Evolutionary conservation across 75 land plant genomes (phyloP).

Genomic region (Pinus taeda): DNA sequence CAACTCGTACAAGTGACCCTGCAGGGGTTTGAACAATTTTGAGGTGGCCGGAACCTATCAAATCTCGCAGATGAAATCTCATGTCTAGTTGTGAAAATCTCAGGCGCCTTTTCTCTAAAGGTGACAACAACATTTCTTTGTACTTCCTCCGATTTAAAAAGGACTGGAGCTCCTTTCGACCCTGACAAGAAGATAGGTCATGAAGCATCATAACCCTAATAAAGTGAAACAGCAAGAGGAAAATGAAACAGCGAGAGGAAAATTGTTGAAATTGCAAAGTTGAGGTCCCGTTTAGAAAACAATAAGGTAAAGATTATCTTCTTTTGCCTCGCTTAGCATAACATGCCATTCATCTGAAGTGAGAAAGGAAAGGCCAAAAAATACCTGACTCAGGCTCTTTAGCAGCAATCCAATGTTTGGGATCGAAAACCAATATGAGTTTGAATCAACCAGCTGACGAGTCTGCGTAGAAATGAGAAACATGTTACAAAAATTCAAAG

Average conservation of each 20-base stretch:
- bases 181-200: constrained; percentile 27
- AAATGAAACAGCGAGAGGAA: not conserved
- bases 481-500: constrained; percentile 5
- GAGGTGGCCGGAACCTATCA: constrained; percentile 81
- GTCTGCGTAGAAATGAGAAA: constrained; percentile 33
- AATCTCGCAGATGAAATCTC: constrained; percentile 89
- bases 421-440: constrained; percentile 88
- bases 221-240: not conserved
- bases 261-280: not conserved
- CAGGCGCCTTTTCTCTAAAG: constrained; percentile 74
- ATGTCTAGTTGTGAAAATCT: constrained; percentile 76
- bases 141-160: constrained; percentile 64
- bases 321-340: not conserved
- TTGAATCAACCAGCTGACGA: constrained; percentile 77
- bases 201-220: not conserved
- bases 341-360: not conserved
- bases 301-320: not conserved
- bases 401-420: constrained; percentile 77
- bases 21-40: constrained; percentile 56
- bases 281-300: not conserved
- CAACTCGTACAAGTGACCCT: constrained; percentile 64
- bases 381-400: constrained; percentile 81
- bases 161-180: constrained; percentile 79
- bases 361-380: not conserved
- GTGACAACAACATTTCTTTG: constrained; percentile 79